phyloP scores from a whole-genome alignment of 345 rosid genomes.

The Barbarea vulgaris region DNA sequence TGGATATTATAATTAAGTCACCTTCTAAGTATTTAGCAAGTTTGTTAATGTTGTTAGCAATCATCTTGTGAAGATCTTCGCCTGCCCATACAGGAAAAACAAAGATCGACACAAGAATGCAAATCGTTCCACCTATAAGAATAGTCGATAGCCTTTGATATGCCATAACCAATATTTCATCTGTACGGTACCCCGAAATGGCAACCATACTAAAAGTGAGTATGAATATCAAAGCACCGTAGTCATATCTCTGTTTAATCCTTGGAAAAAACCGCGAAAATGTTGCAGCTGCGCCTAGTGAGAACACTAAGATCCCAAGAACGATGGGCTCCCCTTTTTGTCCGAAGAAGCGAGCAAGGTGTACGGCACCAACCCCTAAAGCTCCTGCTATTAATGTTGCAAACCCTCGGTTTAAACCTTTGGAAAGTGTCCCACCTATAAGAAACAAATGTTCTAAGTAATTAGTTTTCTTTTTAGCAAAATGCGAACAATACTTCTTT shows the following conservation, averaged over 20 bases:
- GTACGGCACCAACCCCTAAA: constrained; percentile 66
- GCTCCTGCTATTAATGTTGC: constrained; percentile 71
- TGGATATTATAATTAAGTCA: constrained; percentile 30
- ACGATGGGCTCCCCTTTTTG: constrained; percentile 63
- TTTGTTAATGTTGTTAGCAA: constrained; percentile 55
- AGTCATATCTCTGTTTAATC: constrained; percentile 84
- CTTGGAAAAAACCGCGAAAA: constrained; percentile 70
- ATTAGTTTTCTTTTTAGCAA: neutral
- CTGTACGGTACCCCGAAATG: constrained; percentile 61
- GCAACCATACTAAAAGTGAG: constrained; percentile 77
- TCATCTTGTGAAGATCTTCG: constrained; percentile 62
- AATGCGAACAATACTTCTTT: neutral
- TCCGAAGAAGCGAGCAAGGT: constrained; percentile 61
- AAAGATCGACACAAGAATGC: constrained; percentile 52
- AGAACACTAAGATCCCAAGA: constrained; percentile 68
- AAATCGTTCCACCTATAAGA: constrained; percentile 59
- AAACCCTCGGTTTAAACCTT: constrained; percentile 64
- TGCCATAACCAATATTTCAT: constrained; percentile 58
- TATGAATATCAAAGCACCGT: constrained; percentile 75
- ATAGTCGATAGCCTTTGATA: constrained; percentile 64
- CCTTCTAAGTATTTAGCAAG: constrained; percentile 67
- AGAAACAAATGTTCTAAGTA: neutral
- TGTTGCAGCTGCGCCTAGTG: constrained; percentile 65
- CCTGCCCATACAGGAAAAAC: constrained; percentile 80
- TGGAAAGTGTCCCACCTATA: constrained; percentile 72